phyloP scores from a whole-genome alignment of 257 asterid species.

The Henckelia pumila region DNA sequence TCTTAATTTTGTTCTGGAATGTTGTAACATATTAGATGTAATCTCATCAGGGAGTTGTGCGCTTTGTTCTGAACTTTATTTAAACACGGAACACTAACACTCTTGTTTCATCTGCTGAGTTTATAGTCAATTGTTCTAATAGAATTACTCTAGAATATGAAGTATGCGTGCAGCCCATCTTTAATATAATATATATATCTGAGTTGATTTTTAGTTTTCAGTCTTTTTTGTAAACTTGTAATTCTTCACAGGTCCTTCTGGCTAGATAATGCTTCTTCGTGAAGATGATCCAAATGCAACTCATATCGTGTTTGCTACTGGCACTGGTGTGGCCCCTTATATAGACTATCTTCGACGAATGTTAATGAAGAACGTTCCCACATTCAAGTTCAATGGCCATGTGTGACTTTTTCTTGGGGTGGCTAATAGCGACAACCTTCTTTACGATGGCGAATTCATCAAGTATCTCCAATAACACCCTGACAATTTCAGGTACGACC shows the following conservation, averaged over 20 bases:
- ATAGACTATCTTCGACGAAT: constrained; percentile 94
- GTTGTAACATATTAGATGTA: neutral
- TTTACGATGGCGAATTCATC: constrained; percentile 83
- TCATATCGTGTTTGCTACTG: constrained; percentile 96
- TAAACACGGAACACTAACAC: too few relatives aligned
- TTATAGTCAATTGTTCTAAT: too few relatives aligned
- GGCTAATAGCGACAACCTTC: constrained; percentile 83
- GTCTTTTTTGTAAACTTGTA: neutral
- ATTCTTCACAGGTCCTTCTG: constrained; percentile 78
- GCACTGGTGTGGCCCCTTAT: constrained; percentile 94
- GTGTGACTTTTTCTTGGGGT: constrained; percentile 99
- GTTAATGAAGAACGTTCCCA: constrained; percentile 91
- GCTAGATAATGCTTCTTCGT: constrained; percentile 93
- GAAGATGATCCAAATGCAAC: constrained; percentile 82
- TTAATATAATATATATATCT: too few relatives aligned
- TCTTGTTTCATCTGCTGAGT: too few relatives aligned
- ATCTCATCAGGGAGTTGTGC: neutral
- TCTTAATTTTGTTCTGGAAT: neutral
- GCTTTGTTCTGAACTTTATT: neutral
- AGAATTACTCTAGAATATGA: neutral
- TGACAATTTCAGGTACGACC: constrained; percentile 71
- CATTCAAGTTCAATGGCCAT: constrained; percentile 72
- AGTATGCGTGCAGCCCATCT: neutral
- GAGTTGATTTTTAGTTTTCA: neutral
- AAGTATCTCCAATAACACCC: constrained; percentile 69